These are phyloP conservation scores for Neurospora sp. DNA, from an alignment of 495 filamentous ascomycete genomes.

Conservation along the genomic window DNA sequence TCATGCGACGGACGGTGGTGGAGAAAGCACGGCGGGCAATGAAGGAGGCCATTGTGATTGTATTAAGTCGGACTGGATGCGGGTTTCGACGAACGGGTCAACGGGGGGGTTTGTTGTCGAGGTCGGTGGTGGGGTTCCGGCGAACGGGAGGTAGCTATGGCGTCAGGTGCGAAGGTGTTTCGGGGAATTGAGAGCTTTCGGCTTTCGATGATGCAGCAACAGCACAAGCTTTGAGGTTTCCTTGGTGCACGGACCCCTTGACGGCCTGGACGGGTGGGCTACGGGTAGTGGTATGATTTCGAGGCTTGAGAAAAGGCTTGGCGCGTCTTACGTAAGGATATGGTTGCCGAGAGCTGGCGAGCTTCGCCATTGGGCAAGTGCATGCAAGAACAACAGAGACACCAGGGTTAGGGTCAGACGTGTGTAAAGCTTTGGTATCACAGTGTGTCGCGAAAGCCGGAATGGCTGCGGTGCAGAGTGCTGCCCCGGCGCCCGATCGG, in stretches of 20 bases:
- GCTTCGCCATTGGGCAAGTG: constrained; percentile 1
- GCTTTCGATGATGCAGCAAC: constrained; percentile 2
- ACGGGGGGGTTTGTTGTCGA: constrained; percentile 8
- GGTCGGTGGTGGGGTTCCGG: constrained; percentile 2
- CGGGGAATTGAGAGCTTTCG: background rate
- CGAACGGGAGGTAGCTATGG: background rate
- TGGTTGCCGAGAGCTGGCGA: background rate
- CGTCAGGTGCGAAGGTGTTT: background rate
- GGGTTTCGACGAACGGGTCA: background rate
- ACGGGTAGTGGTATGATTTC: constrained; percentile 13
- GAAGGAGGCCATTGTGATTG: constrained; percentile 34
- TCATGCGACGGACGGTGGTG: constrained; percentile 34
- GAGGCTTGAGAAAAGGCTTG: constrained; percentile 5
- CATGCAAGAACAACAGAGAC: background rate
- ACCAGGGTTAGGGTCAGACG: background rate
- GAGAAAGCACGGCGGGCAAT: constrained; percentile 38
- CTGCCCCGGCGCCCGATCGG: background rate
- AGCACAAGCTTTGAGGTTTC: constrained; percentile 5
- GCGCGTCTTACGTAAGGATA: constrained; percentile 9
- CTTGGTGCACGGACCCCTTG: background rate
- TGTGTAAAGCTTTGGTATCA: background rate
- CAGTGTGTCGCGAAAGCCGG: background rate
- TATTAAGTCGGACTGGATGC: background rate
- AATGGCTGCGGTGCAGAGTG: background rate
- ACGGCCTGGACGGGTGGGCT: background rate